Evolutionary conservation across 805 yeast species (phyloP).

Genomic region (Candida krabiensis): DNA sequence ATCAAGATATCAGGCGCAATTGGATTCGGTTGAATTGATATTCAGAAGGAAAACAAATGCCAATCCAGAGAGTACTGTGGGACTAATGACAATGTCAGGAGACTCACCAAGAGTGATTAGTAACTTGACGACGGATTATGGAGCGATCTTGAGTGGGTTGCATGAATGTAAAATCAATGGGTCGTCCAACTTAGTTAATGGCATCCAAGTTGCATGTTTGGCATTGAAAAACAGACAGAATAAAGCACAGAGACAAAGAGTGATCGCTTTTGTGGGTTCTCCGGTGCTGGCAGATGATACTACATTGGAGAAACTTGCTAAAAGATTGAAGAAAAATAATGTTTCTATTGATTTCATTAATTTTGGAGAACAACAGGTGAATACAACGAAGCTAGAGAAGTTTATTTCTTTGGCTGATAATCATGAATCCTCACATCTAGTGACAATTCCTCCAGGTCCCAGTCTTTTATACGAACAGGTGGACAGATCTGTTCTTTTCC

Average conservation of each 20-base stretch:
- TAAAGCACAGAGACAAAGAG: slow-evolving; percentile 87
- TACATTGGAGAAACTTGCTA: slow-evolving; percentile 81
- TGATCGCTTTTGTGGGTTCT: slow-evolving; percentile 84
- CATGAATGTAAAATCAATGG: slow-evolving; percentile 79
- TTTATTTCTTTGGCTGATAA: slow-evolving; percentile 73
- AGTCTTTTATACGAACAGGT: slow-evolving; percentile 79
- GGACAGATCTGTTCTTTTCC: slow-evolving; percentile 71
- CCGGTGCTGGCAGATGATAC: slow-evolving; percentile 71
- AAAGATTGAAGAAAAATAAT: slow-evolving; percentile 89
- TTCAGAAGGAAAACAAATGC: slow-evolving; percentile 83
- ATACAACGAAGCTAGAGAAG: slow-evolving; percentile 76
- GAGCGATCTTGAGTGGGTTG: slow-evolving; percentile 78
- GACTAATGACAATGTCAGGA: slow-evolving; percentile 87
- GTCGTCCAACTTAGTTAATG: slow-evolving; percentile 64
- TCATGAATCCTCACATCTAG: slow-evolving; percentile 75
- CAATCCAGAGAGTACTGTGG: slow-evolving; percentile 94
- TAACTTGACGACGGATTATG: slow-evolving; percentile 84
- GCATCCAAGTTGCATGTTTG: slow-evolving; percentile 89
- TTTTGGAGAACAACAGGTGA: slow-evolving; percentile 84
- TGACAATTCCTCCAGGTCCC: slow-evolving; percentile 88
- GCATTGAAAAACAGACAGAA: slow-evolving; percentile 97
- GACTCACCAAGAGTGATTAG: slow-evolving; percentile 82
- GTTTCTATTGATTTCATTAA: slow-evolving; percentile 86
- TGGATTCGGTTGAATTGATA: slow-evolving; percentile 82
- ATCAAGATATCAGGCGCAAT: slow-evolving; percentile 87